Base-by-base conservation (phyloP, 2,329 filamentous ascomycete genomes). In the Clarireedia paspali region DNA sequence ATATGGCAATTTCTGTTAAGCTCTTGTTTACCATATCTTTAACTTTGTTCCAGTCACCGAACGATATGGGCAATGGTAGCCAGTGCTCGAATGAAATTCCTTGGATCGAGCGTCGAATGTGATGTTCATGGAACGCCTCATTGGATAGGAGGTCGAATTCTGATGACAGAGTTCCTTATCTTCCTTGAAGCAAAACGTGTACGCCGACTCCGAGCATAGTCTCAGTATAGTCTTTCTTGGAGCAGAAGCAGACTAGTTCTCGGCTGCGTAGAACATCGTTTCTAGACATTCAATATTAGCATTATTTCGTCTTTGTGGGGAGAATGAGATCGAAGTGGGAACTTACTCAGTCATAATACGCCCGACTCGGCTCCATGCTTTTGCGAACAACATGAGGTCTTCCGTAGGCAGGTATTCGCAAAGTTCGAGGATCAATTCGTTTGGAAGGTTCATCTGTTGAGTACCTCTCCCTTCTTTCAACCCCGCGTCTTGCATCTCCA, bases 131-230 rank as follows among this genome's bases (percentile, higher is more conserved):
- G 60, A 70, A 77, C 0, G 73, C 76, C 38, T 73, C 63, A 14
- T 70, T 53, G 3, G 75, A 77, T 15, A 80, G 53, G 5, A 78
- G 65, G 52, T 79, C 76, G 55, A 79, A 79, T 59, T 79, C 76
- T 1, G 75, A 79, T 30, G 69, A 20, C 4, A 57, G 6, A 1
- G 9, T 34, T 38, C 6, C 7, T 12, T 20, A 5, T 9, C n/a
- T n/a, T n/a, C 20, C 6, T 47, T 46, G 14, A 5, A 15, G 2
- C 4, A n/a, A 7, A 2, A 38, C 2, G 7, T 17, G 4, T 26
- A 78, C 71, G 2, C 75, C 75, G 7, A 78, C 68, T 2, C 75
- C 76, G 1, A 78, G 70, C 23, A 72, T 71, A 2, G 66, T 63
- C 1, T 67, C 56, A 34, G 64, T 59, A 62, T 74, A 74, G 17